These are phyloP conservation scores for Acanthamoeba royreba DNA, from an alignment of 208 protist genomes.

Conservation along the genomic window DNA sequence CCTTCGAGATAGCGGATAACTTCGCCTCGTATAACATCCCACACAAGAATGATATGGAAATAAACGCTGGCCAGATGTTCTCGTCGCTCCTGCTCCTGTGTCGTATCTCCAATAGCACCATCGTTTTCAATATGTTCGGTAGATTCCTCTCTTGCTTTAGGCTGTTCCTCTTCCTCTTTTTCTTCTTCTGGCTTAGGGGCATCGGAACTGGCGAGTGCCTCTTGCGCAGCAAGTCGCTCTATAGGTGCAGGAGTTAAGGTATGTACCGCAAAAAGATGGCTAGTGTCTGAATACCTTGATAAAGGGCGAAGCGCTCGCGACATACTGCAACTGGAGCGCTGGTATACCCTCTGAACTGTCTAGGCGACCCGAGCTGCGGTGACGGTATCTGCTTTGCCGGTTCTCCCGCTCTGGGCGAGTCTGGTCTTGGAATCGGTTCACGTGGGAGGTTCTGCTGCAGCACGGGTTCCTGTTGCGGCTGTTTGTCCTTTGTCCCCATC, in stretches of 20 bases:
- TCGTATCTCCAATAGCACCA: neutral
- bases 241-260: neutral
- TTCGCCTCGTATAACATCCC: neutral
- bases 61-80: neutral
- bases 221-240: neutral
- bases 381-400: neutral
- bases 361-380: neutral
- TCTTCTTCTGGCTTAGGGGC: neutral
- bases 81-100: neutral
- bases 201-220: too few relatives aligned
- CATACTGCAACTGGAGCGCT: neutral
- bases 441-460: too few relatives aligned
- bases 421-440: too few relatives aligned
- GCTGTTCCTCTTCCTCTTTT: neutral
- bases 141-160: neutral
- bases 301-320: neutral
- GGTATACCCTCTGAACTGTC: neutral
- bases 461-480: too few relatives aligned
- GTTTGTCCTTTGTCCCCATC: too few relatives aligned
- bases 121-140: neutral
- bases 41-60: neutral
- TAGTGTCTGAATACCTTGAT: neutral
- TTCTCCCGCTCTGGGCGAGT: neutral
- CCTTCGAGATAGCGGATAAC: neutral
- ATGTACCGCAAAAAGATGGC: neutral